phyloP scores from a whole-genome alignment of 192 early-diverging fungal species.

The Helicostylum pulchrum region DNA sequence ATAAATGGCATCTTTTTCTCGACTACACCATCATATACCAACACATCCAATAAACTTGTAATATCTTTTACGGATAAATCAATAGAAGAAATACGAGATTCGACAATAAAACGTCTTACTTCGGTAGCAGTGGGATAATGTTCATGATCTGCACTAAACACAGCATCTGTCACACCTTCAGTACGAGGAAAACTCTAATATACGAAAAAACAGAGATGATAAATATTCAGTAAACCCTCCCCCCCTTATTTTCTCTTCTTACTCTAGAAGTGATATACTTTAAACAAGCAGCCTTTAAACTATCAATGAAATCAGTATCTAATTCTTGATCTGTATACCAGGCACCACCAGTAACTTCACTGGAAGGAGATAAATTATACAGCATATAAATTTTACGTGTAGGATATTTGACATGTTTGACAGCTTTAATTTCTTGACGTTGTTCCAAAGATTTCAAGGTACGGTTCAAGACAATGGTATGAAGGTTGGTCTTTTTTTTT shows the following conservation, averaged over 20 bases:
- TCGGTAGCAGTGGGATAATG: slow-evolving; percentile 68
- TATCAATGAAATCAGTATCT: slow-evolving; percentile 88
- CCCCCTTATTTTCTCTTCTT: slow-evolving; percentile 11
- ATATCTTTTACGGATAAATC: slow-evolving; percentile 74
- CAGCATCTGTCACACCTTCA: slow-evolving; percentile 33
- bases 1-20: slow-evolving; percentile 57
- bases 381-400: slow-evolving; percentile 92
- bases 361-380: slow-evolving; percentile 73
- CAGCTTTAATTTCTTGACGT: slow-evolving; percentile 74
- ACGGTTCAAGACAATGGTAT: slow-evolving; percentile 69
- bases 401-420: slow-evolving; percentile 89
- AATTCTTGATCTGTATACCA: slow-evolving; percentile 94
- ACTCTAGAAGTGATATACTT: slow-evolving; percentile 68
- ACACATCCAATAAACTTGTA: slow-evolving; percentile 73
- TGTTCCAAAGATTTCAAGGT: slow-evolving; percentile 79
- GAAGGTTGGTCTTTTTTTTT: slow-evolving; percentile 75
- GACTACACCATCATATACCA: slow-evolving; percentile 85
- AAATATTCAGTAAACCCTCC: background rate
- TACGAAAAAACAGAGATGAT: background rate
- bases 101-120: slow-evolving; percentile 68
- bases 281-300: slow-evolving; percentile 65
- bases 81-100: slow-evolving; percentile 67
- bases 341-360: slow-evolving; percentile 86
- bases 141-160: slow-evolving; percentile 63
- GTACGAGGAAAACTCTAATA: slow-evolving; percentile 57